Conservation (phyloP, 306 rosid genomes). For the Prunus kanzakura region DNA sequence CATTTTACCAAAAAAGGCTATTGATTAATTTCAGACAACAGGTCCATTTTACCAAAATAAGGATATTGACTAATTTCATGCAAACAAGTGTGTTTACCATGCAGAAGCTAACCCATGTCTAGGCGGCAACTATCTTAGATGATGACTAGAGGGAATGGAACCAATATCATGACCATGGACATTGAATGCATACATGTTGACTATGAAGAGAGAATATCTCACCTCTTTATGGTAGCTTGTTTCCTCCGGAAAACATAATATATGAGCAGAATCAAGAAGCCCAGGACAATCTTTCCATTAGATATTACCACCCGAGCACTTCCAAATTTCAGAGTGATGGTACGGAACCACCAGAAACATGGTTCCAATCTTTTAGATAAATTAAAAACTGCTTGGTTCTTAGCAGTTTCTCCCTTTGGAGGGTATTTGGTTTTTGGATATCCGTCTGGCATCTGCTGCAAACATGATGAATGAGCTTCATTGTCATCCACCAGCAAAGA, state of each 20-base stretch:
- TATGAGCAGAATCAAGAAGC: slow-evolving; percentile 52
- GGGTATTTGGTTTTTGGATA: slow-evolving; percentile 18
- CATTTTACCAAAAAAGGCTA: neutral
- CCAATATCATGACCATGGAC: neutral
- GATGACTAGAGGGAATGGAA: neutral
- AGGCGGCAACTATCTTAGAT: neutral
- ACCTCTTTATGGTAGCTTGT: slow-evolving; percentile 60
- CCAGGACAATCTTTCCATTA: slow-evolving; percentile 57
- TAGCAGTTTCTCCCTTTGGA: slow-evolving; percentile 2
- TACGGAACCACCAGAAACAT: slow-evolving; percentile 62
- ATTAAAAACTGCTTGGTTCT: slow-evolving; percentile 41
- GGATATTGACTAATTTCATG: neutral
- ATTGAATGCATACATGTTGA: neutral
- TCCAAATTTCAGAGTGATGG: slow-evolving; percentile 68
- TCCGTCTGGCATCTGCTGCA: slow-evolving; percentile 31
- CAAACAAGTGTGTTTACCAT: neutral
- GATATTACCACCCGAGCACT: slow-evolving; percentile 48
- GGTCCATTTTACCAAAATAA: neutral
- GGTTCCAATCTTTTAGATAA: slow-evolving; percentile 58
- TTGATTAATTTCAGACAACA: no score
- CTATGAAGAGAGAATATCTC: slow-evolving; percentile 5
- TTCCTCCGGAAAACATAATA: slow-evolving; percentile 58
- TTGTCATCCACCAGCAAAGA: slow-evolving; percentile 15
- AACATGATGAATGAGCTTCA: slow-evolving; percentile 29
- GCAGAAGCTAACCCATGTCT: neutral